A percentile compares a stretch with the other conserved stretches of the same genome.
phyloP scores from a whole-genome alignment of 1,284 basidiomycete genomes.

The Apiotrichum akiyoshidainum region DNA sequence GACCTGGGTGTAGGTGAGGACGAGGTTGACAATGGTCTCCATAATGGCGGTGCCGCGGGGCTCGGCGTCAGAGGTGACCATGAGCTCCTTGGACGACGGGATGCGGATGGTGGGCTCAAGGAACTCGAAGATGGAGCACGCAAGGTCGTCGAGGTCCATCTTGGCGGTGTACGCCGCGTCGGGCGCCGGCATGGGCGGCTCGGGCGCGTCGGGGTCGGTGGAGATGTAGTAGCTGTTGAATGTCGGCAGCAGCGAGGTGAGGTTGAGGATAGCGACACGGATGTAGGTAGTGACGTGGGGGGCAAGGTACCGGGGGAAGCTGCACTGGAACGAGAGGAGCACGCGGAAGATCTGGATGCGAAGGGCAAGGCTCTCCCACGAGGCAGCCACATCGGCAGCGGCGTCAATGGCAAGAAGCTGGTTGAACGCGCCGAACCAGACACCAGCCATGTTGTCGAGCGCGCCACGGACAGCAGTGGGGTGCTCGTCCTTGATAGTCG shows the following conservation, averaged over 20 bases:
- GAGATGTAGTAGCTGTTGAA: conserved; percentile 68
- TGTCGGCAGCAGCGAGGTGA: conserved; percentile 63
- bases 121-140: conserved; percentile 77
- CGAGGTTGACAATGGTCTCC: conserved; percentile 58
- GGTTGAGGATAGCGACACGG: conserved; percentile 61
- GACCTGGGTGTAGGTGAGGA: conserved; percentile 78
- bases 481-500: conserved; percentile 90
- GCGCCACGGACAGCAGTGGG: conserved; percentile 82
- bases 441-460: conserved; percentile 71
- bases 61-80: conserved; percentile 23
- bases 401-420: conserved; percentile 68
- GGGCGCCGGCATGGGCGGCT: conserved; percentile 60
- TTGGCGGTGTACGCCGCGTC: conserved; percentile 65
- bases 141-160: conserved; percentile 64
- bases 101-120: conserved; percentile 61
- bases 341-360: conserved; percentile 67
- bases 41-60: conserved; percentile 54
- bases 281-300: conserved; percentile 64
- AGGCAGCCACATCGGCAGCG: conserved; percentile 59
- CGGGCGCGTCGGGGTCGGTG: conserved; percentile 49
- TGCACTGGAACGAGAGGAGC: conserved; percentile 68
- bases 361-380: conserved; percentile 75
- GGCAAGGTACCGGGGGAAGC: conserved; percentile 67
- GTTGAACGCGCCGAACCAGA: conserved; percentile 84
- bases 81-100: conserved; percentile 20